Evolutionary conservation across 805 yeast genomes (phyloP).

Genomic region (Suhomyces vadensis): DNA sequence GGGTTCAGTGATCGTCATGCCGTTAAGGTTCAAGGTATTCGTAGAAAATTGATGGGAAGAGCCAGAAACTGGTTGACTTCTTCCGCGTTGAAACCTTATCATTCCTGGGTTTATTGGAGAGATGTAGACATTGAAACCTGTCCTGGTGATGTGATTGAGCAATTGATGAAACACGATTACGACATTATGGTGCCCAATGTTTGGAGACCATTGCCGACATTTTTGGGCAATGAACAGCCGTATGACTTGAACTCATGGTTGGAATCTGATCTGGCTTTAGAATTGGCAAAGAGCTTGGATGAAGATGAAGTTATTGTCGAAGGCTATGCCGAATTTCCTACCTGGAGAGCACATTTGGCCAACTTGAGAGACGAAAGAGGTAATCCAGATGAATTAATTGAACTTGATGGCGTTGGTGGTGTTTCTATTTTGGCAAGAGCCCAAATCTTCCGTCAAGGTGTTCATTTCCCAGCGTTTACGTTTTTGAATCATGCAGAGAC

Average conservation of each 20-base stretch:
- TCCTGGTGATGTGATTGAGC: constrained; percentile 74
- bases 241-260: constrained; percentile 97
- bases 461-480: constrained; percentile 83
- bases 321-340: constrained; percentile 84
- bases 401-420: constrained; percentile 85
- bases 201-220: constrained; percentile 95
- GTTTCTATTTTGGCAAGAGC: constrained; percentile 80
- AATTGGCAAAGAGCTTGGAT: constrained; percentile 59
- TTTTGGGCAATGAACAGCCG: constrained; percentile 88
- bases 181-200: constrained; percentile 86
- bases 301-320: constrained; percentile 88
- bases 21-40: constrained; percentile 80
- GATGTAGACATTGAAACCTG: constrained; percentile 84
- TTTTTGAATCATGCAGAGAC: constrained; percentile 86
- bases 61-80: constrained; percentile 84
- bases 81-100: constrained; percentile 74
- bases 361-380: constrained; percentile 66
- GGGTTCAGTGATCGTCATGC: constrained; percentile 84
- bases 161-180: constrained; percentile 64
- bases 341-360: constrained; percentile 82
- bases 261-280: constrained; percentile 76
- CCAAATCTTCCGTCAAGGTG: constrained; percentile 71
- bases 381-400: constrained; percentile 60
- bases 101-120: constrained; percentile 91
- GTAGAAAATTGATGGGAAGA: constrained; percentile 83